A percentile compares a stretch with the other conserved stretches of the same genome.
phyloP scores from a whole-genome alignment of 257 asterid species.

The Forsythia suspensa region DNA sequence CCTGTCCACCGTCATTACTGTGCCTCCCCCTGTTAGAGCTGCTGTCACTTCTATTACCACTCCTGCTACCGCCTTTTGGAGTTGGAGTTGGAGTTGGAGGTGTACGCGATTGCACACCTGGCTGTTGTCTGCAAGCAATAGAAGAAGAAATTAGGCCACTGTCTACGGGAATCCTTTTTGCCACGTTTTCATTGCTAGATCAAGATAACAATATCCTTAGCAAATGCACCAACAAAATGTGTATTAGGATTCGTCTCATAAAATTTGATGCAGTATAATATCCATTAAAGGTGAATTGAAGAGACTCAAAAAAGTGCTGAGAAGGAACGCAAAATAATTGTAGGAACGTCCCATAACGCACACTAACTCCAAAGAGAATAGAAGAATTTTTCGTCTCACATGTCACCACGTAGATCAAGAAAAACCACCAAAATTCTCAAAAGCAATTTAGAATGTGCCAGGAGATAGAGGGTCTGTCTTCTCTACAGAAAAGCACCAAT shows the following conservation, averaged over 20 bases:
- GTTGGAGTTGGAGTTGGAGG: neutral
- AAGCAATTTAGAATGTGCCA: neutral
- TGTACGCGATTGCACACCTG: neutral
- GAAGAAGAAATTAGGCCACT: neutral
- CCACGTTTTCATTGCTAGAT: too few species aligned
- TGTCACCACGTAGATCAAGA: neutral
- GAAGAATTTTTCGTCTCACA: neutral
- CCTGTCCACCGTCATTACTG: neutral
- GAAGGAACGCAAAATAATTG: neutral
- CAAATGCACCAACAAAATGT: neutral
- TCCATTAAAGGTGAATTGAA: neutral
- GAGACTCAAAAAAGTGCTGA: neutral
- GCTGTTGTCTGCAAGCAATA: constrained; percentile 2
- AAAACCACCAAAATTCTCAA: neutral
- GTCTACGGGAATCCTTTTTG: neutral
- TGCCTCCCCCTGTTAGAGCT: neutral
- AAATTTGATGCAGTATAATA: neutral
- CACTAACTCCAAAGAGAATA: neutral
- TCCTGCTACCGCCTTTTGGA: neutral
- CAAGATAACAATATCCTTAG: neutral
- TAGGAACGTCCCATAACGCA: neutral
- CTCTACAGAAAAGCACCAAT: neutral
- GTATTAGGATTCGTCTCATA: neutral
- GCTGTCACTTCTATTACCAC: constrained; percentile 5
- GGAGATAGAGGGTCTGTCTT: neutral